Conservation (phyloP, 108 stramenopile genomes). For the Skeletonema costatum region DNA sequence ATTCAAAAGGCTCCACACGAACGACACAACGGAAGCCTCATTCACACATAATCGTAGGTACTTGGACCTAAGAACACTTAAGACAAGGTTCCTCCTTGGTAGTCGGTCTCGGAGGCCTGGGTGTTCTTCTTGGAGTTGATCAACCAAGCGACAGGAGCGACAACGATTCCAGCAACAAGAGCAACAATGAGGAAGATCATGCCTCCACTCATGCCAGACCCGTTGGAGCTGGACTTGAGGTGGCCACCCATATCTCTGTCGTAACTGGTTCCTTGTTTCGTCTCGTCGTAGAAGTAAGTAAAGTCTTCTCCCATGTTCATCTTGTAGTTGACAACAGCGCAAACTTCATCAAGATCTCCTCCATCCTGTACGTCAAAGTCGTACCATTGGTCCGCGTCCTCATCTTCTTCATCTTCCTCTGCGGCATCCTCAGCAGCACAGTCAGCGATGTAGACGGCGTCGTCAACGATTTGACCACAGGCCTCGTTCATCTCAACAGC, state of each 20-base stretch:
- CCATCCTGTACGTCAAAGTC: slow-evolving; percentile 30
- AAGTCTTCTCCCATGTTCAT: slow-evolving; percentile 12
- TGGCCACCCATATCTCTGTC: background rate
- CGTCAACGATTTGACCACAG: background rate
- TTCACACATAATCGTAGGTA: background rate
- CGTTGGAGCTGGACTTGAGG: background rate
- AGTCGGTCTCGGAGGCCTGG: background rate
- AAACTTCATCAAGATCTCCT: slow-evolving; percentile 31
- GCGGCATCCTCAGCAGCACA: background rate
- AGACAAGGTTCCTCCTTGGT: slow-evolving; percentile 2
- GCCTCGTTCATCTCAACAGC: background rate
- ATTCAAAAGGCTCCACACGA: too few relatives aligned
- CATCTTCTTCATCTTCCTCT: background rate
- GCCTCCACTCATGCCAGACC: background rate
- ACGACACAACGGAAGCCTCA: background rate
- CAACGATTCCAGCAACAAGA: background rate
- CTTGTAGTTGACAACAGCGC: slow-evolving; percentile 7
- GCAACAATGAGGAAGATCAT: background rate
- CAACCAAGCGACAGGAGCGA: background rate
- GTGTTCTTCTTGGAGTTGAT: slow-evolving; percentile 1
- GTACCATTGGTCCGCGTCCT: slow-evolving; percentile 31
- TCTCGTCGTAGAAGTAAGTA: slow-evolving; percentile 21
- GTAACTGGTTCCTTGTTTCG: slow-evolving; percentile 34
- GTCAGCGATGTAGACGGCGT: background rate
- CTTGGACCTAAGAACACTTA: background rate